Evolutionary conservation across 345 rosid genomes (phyloP).

Genomic region (Populus deltoides): DNA sequence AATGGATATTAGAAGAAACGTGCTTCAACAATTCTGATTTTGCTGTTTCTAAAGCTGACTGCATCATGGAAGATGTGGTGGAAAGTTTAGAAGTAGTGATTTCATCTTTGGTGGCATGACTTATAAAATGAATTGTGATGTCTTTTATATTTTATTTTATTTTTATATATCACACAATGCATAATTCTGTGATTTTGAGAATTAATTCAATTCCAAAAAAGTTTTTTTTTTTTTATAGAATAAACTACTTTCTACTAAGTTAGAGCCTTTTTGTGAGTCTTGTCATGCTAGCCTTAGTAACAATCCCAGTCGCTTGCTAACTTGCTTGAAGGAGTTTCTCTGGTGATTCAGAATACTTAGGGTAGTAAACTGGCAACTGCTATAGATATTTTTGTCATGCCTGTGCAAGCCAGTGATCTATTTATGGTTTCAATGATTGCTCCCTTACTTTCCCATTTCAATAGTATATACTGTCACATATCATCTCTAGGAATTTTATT

Average conservation of each 20-base stretch:
- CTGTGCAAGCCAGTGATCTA: background rate
- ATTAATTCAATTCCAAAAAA: background rate
- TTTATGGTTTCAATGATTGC: background rate
- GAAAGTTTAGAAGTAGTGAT: background rate
- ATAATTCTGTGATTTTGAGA: background rate
- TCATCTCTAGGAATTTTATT: background rate
- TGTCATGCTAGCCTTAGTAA: background rate
- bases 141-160: background rate
- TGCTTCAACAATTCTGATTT: background rate
- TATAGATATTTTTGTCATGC: background rate
- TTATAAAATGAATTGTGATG: background rate
- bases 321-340: background rate
- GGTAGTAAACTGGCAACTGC: background rate
- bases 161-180: background rate
- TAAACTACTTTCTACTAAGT: background rate
- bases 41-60: background rate
- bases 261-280: no score
- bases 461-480: background rate
- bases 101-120: background rate
- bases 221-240: background rate
- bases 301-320: background rate
- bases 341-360: background rate
- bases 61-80: background rate
- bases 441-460: background rate
- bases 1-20: background rate